phyloP scores from a whole-genome alignment of 352 stramenopile genomes.

The Phytopythium chamaehyphon region DNA sequence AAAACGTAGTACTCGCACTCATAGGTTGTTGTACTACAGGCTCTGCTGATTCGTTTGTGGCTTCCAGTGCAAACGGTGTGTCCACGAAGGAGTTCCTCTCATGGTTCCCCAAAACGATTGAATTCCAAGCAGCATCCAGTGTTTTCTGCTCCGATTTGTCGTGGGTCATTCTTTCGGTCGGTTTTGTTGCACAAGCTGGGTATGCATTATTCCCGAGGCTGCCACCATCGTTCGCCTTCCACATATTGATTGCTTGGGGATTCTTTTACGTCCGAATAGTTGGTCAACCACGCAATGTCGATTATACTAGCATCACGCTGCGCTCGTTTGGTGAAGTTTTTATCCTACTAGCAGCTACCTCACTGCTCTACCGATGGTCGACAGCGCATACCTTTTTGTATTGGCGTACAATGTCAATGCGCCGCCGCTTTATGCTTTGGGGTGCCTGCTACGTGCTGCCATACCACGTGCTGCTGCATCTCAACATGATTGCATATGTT shows the following conservation, averaged over 20 bases:
- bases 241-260: constrained; percentile 49
- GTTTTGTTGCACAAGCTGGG: constrained; percentile 29
- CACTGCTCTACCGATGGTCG: constrained; percentile 35
- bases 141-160: constrained; percentile 65
- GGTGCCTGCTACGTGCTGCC: constrained; percentile 58
- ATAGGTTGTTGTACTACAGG: constrained; percentile 26
- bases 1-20: too few relatives aligned
- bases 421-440: constrained; percentile 48
- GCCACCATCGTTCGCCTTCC: constrained; percentile 42
- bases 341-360: constrained; percentile 51
- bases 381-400: constrained; percentile 40
- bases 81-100: constrained; percentile 41
- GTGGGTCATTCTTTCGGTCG: constrained; percentile 58
- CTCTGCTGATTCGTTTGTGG: constrained; percentile 37
- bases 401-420: constrained; percentile 27
- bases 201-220: constrained; percentile 45
- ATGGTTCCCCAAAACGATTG: constrained; percentile 83
- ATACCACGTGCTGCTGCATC: constrained; percentile 67
- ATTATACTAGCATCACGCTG: constrained; percentile 55
- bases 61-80: constrained; percentile 48
- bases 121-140: constrained; percentile 56
- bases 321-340: constrained; percentile 55
- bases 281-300: constrained; percentile 47
- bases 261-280: constrained; percentile 74
- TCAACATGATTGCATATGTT: constrained; percentile 70